phyloP scores from a whole-genome alignment of 2,329 filamentous ascomycete species.

The Talaromyces islandicus region DNA sequence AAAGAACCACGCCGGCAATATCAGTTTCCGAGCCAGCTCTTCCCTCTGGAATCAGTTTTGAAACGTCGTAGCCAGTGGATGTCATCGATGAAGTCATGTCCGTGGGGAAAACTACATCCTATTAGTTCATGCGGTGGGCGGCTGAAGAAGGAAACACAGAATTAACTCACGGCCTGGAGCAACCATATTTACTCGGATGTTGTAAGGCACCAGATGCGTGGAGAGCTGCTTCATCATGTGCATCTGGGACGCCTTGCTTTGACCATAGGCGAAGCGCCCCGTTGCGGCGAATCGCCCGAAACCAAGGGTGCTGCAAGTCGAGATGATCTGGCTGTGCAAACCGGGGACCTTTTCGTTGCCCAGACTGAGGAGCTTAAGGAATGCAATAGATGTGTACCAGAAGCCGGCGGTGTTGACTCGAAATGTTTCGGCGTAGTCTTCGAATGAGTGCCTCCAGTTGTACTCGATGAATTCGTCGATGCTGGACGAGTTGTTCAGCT shows the following conservation, averaged over 20 bases:
- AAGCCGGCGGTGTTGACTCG: conserved; percentile 25
- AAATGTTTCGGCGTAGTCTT: conserved; percentile 19
- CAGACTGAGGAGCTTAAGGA: conserved; percentile 28
- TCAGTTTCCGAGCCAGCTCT: conserved; percentile 40
- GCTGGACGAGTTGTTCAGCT: conserved; percentile 26
- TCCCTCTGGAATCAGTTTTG: conserved; percentile 16
- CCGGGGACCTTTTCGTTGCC: conserved; percentile 17
- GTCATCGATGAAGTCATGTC: conserved; percentile 5
- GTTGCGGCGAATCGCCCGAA: conserved; percentile 17
- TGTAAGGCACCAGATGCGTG: conserved; percentile 2
- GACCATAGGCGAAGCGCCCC: conserved; percentile 14
- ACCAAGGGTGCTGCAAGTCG: conserved; percentile 16
- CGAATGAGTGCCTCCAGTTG: conserved; percentile 23
- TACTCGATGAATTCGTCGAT: conserved; percentile 22
- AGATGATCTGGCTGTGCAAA: conserved; percentile 17
- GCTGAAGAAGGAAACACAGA: background rate
- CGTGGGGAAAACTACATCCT: conserved; percentile 1
- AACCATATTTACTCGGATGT: conserved; percentile 19
- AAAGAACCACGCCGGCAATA: conserved; percentile 45
- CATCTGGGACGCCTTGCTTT: conserved; percentile 17
- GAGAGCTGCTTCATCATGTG: conserved; percentile 6
- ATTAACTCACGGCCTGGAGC: conserved; percentile 13
- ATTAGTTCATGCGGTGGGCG: background rate
- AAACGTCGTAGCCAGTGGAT: conserved; percentile 4
- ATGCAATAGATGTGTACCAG: conserved; percentile 27